Conservation (phyloP, 148 eudicot genomes). For the Euryodendron excelsum region DNA sequence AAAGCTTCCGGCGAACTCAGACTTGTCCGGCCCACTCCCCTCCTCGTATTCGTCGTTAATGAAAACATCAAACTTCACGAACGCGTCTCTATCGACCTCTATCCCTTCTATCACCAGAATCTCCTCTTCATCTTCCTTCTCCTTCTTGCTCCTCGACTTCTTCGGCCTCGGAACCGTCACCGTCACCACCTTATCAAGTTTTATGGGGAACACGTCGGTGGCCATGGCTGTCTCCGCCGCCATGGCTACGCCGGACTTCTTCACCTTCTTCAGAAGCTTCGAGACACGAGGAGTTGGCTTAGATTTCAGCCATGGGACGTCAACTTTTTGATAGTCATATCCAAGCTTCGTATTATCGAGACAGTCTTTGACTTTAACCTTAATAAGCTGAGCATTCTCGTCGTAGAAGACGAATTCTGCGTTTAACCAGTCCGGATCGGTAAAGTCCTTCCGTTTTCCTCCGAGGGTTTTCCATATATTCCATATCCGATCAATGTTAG, state of each 20-base stretch:
- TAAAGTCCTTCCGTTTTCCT: conserved; percentile 41
- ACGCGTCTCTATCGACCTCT: conserved; percentile 38
- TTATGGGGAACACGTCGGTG: conserved; percentile 47
- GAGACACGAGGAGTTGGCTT: conserved; percentile 38
- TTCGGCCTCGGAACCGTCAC: conserved; percentile 60
- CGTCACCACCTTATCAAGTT: conserved; percentile 37
- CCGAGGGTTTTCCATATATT: conserved; percentile 60
- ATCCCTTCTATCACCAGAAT: conserved; percentile 45
- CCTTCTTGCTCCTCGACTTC: conserved; percentile 57
- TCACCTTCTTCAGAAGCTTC: conserved; percentile 29
- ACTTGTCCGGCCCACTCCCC: conserved; percentile 36
- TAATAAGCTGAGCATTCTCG: conserved; percentile 58
- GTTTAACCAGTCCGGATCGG: conserved; percentile 60
- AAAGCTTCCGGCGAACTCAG: conserved; percentile 85
- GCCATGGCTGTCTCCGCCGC: no score
- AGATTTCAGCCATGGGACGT: conserved; percentile 51
- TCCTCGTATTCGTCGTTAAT: conserved; percentile 73
- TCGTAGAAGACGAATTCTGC: conserved; percentile 65
- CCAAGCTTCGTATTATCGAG: conserved; percentile 53
- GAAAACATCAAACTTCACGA: conserved; percentile 66
- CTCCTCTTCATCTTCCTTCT: conserved; percentile 60
- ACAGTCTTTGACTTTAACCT: conserved; percentile 55
- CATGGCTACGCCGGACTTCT: conserved; percentile 18
- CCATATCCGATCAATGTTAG: conserved; percentile 72
- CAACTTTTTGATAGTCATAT: conserved; percentile 56